Evolutionary conservation across 129 eudicot genomes (phyloP).

Genomic region (Lactuca saligna): DNA sequence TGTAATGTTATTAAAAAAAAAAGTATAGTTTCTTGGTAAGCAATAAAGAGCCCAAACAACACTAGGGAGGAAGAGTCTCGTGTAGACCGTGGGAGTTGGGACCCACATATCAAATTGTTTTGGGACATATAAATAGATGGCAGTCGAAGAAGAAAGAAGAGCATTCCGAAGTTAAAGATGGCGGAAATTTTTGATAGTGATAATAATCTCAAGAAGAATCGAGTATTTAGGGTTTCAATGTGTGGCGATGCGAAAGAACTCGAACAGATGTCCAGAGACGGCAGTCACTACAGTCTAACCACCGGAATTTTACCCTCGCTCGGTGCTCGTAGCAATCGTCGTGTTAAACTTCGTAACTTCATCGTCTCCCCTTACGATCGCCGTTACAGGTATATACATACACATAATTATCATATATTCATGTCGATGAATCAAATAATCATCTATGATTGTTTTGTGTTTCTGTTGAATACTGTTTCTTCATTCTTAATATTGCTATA

Average conservation of each 20-base stretch:
- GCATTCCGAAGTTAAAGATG: constrained; percentile 10
- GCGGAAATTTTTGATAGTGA: constrained; percentile 2
- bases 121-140: neutral
- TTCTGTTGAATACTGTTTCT: neutral
- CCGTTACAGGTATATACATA: constrained; percentile 45
- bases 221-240: constrained; percentile 49
- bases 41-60: constrained; percentile 16
- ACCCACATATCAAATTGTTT: constrained; percentile 19
- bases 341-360: constrained; percentile 35
- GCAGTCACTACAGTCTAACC: constrained; percentile 58
- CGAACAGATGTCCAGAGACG: constrained; percentile 66
- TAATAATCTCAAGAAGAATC: constrained; percentile 7
- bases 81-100: neutral
- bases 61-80: constrained; percentile 18
- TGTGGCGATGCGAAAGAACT: constrained; percentile 54
- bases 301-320: constrained; percentile 59
- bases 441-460: neutral
- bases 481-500: neutral
- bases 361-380: constrained; percentile 60
- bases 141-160: neutral
- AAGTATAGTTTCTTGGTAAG: neutral
- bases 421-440: neutral
- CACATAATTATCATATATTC: neutral
- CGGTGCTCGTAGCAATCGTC: constrained; percentile 47
- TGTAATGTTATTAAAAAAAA: neutral